Conservation (phyloP, 163 green algal species). For the Chlamydomonas reinhardtii region DNA sequence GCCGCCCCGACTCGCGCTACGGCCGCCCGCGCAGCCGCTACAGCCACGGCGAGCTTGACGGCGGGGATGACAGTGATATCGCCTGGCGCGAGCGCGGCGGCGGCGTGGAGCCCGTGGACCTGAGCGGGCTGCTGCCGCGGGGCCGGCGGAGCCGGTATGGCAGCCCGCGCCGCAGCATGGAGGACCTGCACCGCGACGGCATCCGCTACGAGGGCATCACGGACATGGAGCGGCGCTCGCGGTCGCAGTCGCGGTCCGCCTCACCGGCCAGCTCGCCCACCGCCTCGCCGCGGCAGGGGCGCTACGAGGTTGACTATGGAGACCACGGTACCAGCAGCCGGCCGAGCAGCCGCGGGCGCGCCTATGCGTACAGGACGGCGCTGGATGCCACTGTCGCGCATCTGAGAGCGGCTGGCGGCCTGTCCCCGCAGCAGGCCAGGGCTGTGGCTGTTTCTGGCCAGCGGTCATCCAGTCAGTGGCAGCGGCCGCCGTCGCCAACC, state of each 20-base stretch:
- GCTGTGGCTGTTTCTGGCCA: neutral
- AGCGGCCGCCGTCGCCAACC: neutral
- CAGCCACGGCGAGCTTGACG: neutral
- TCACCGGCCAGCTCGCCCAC: neutral
- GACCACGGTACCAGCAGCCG: neutral
- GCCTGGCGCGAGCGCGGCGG: neutral
- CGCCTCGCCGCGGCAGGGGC: neutral
- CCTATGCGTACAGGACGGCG: neutral
- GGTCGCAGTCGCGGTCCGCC: no score
- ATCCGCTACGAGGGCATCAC: no score
- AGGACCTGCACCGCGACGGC: neutral
- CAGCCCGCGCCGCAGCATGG: neutral
- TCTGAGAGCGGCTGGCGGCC: neutral
- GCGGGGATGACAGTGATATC: neutral
- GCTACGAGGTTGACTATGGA: neutral
- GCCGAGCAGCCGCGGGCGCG: neutral
- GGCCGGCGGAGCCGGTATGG: neutral
- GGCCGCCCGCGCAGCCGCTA: no score
- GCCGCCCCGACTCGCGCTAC: neutral
- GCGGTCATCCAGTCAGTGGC: no score
- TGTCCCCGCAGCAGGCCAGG: neutral
- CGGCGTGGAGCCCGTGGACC: neutral
- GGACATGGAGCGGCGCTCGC: no score
- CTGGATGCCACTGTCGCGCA: neutral
- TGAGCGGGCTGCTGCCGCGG: neutral